Evolutionary conservation across 306 rosid genomes (phyloP).

Genomic region (Senna siamea): DNA sequence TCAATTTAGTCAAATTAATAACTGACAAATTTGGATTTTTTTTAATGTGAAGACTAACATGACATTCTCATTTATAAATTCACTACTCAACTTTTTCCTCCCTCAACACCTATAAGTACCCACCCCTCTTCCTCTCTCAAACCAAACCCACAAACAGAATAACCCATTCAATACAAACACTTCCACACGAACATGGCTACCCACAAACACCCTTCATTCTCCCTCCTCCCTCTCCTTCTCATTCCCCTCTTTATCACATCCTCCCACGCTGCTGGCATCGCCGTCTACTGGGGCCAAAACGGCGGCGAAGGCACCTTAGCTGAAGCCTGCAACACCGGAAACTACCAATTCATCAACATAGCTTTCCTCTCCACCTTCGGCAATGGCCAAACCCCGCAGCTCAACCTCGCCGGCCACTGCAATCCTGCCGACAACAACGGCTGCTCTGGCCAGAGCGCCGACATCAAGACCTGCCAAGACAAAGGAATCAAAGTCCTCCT

Average conservation of each 20-base stretch:
- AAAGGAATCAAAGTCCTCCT: constrained; percentile 19
- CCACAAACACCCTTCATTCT: constrained; percentile 35
- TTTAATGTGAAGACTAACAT: too few species aligned
- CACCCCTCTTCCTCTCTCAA: neutral
- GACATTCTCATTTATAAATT: too few species aligned
- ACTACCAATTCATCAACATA: constrained; percentile 65
- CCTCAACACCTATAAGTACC: constrained; percentile 30
- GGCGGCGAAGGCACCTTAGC: constrained; percentile 49
- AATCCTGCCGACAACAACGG: constrained; percentile 1
- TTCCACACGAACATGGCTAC: constrained; percentile 19
- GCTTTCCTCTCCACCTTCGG: constrained; percentile 61
- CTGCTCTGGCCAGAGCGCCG: constrained; percentile 43
- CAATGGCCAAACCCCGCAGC: constrained; percentile 43
- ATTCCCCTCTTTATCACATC: constrained; percentile 33
- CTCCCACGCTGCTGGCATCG: constrained; percentile 50
- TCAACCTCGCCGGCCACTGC: constrained; percentile 58
- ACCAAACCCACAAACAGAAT: neutral
- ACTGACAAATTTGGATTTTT: too few species aligned
- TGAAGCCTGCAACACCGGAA: constrained; percentile 56
- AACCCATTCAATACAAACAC: too few species aligned
- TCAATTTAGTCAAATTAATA: too few species aligned
- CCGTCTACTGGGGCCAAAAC: constrained; percentile 69
- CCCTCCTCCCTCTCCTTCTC: constrained; percentile 29
- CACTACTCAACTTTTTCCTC: neutral
- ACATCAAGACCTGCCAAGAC: constrained; percentile 29